Percentiles rank a stretch among this genome's conserved stretches.
phyloP scores from a whole-genome alignment of 306 rosid species.

The Sesbania bispinosa region DNA sequence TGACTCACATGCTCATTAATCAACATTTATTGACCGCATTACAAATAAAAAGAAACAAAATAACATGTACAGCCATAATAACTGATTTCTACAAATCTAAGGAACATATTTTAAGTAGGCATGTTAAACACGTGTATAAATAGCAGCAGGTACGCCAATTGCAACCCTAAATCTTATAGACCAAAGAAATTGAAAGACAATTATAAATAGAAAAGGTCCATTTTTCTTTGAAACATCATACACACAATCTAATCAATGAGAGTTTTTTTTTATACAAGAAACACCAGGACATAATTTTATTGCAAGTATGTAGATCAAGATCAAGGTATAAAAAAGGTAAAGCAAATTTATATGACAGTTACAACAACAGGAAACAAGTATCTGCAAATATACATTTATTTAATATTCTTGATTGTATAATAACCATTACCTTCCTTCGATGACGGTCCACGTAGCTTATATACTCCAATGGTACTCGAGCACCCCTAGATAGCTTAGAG shows the following conservation, averaged over 20 bases:
- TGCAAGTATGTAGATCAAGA: background rate
- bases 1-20: background rate
- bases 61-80: background rate
- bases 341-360: background rate
- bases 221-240: constrained; percentile 7
- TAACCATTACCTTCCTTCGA: constrained; percentile 75
- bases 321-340: background rate
- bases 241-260: constrained; percentile 1
- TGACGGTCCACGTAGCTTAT: constrained; percentile 79
- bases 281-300: background rate
- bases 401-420: background rate
- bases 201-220: background rate
- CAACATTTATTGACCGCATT: background rate
- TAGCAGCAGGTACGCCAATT: background rate
- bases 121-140: background rate
- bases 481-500: constrained; percentile 78
- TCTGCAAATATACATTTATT: constrained; percentile 10
- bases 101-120: background rate
- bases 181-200: constrained; percentile 7
- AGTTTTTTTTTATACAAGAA: background rate
- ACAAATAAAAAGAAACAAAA: background rate
- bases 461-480: constrained; percentile 86
- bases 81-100: background rate
- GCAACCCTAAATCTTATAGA: constrained; percentile 3
- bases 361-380: background rate